A percentile compares a stretch with the other conserved stretches of the same genome.
Evolutionary conservation across 192 early-diverging fungal species (phyloP).

Genomic region (Coemansia sp.): DNA sequence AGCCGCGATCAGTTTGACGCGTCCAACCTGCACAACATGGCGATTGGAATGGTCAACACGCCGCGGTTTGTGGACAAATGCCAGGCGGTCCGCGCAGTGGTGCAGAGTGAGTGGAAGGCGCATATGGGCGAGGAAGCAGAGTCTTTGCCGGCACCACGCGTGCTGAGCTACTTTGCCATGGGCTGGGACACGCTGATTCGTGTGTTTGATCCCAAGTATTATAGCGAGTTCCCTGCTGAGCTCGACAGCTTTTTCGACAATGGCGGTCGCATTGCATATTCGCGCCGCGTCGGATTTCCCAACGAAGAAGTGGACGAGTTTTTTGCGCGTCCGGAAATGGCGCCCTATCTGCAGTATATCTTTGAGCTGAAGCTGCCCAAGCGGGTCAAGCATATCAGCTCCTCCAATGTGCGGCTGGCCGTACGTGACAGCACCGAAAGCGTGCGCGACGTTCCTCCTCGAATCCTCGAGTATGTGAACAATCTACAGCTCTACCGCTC

Average conservation of each 20-base stretch:
- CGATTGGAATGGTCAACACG: slow-evolving; percentile 58
- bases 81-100: slow-evolving; percentile 17
- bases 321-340: slow-evolving; percentile 23
- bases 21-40: slow-evolving; percentile 44
- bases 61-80: slow-evolving; percentile 72
- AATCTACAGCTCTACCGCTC: slow-evolving; percentile 31
- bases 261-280: slow-evolving; percentile 43
- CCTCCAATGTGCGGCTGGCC: slow-evolving; percentile 33
- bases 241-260: slow-evolving; percentile 60
- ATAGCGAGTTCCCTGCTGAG: slow-evolving; percentile 48
- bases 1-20: slow-evolving; percentile 24
- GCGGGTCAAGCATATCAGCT: slow-evolving; percentile 45
- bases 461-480: slow-evolving; percentile 46
- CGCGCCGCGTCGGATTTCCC: slow-evolving; percentile 33
- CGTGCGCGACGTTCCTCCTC: slow-evolving; percentile 45
- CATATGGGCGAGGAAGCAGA: background rate
- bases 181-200: slow-evolving; percentile 78
- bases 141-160: slow-evolving; percentile 3
- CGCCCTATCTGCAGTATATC: slow-evolving; percentile 18
- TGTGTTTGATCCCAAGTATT: slow-evolving; percentile 75
- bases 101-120: slow-evolving; percentile 16
- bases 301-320: slow-evolving; percentile 38
- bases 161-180: slow-evolving; percentile 64
- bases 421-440: slow-evolving; percentile 36
- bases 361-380: slow-evolving; percentile 46